A percentile compares a stretch with the other conserved stretches of the same genome.
These are phyloP conservation scores for Adansonia madagascariensis DNA, from an alignment of 441 rosid species.

Conservation along the genomic window DNA sequence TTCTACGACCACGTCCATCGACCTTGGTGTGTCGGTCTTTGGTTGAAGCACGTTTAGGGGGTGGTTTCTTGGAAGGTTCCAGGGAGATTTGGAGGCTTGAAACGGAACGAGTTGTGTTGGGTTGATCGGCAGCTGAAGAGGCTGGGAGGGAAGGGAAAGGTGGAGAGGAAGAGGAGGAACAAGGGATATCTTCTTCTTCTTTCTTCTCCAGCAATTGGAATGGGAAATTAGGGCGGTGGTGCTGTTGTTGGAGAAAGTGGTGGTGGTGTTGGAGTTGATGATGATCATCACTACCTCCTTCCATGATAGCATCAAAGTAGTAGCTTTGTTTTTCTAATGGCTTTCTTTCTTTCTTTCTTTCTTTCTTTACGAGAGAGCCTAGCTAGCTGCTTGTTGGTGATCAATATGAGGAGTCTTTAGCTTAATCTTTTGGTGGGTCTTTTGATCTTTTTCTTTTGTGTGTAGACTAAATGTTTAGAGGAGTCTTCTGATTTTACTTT, in stretches of 20 bases:
- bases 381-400: too few species aligned
- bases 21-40: slow-evolving; percentile 95
- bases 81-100: slow-evolving; percentile 43
- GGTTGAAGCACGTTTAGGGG: slow-evolving; percentile 81
- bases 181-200: slow-evolving; percentile 63
- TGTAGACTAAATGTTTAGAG: background rate
- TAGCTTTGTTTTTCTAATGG: slow-evolving; percentile 42
- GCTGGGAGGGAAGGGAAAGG: slow-evolving; percentile 57
- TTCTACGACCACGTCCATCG: slow-evolving; percentile 90
- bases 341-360: background rate
- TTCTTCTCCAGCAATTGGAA: slow-evolving; percentile 73
- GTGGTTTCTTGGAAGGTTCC: slow-evolving; percentile 57
- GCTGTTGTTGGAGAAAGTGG: slow-evolving; percentile 35
- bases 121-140: slow-evolving; percentile 34
- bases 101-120: slow-evolving; percentile 34
- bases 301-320: slow-evolving; percentile 60
- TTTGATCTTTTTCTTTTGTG: background rate
- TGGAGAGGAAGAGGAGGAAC: slow-evolving; percentile 60
- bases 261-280: slow-evolving; percentile 38
- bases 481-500: background rate
- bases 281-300: slow-evolving; percentile 45
- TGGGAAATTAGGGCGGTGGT: slow-evolving; percentile 58
- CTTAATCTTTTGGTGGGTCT: slow-evolving; percentile 40
- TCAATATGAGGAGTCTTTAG: slow-evolving; percentile 12
- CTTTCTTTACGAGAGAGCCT: too few species aligned